phyloP scores from a whole-genome alignment of 352 stramenopile genomes.

The Globisporangium nagaii region DNA sequence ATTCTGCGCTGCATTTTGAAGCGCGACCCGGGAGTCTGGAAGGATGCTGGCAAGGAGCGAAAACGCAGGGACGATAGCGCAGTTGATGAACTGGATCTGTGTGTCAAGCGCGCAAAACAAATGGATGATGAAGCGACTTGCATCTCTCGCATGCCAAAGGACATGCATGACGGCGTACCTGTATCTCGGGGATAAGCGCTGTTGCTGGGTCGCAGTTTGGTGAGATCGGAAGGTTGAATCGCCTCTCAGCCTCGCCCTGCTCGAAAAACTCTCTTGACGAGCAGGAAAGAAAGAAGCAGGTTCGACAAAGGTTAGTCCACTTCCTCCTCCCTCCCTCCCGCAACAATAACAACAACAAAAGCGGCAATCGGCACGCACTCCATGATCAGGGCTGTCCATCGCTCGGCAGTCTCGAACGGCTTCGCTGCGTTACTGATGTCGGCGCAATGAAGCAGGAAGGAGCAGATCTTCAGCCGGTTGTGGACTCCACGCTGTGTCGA shows the following conservation, averaged over 20 bases:
- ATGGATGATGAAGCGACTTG: background rate
- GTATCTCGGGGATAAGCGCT: constrained; percentile 16
- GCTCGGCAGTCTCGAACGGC: constrained; percentile 16
- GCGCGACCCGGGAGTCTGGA: constrained; percentile 6
- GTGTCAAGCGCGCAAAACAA: background rate
- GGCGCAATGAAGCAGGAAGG: constrained; percentile 27
- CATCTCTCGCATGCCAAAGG: background rate
- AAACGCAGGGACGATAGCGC: constrained; percentile 20
- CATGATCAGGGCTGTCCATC: constrained; percentile 20
- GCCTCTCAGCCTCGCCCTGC: constrained; percentile 20
- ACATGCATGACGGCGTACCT: background rate
- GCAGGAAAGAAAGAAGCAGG: background rate
- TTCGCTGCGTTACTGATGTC: constrained; percentile 25
- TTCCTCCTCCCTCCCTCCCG: too few species aligned
- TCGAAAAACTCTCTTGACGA: constrained; percentile 21
- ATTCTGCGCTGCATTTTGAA: constrained; percentile 9
- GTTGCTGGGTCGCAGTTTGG: constrained; percentile 13
- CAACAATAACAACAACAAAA: background rate
- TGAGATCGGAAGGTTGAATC: constrained; percentile 13
- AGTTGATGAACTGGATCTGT: constrained; percentile 27
- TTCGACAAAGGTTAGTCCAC: too few species aligned
- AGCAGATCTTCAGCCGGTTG: constrained; percentile 7
- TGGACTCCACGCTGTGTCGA: constrained; percentile 3
- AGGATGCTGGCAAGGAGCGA: constrained; percentile 13
- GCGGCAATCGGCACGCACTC: constrained; percentile 1